Percentiles rank a stretch among this genome's conserved stretches.
phyloP scores from a whole-genome alignment of 1,284 basidiomycete species.

The Ganoderma resinaceum region DNA sequence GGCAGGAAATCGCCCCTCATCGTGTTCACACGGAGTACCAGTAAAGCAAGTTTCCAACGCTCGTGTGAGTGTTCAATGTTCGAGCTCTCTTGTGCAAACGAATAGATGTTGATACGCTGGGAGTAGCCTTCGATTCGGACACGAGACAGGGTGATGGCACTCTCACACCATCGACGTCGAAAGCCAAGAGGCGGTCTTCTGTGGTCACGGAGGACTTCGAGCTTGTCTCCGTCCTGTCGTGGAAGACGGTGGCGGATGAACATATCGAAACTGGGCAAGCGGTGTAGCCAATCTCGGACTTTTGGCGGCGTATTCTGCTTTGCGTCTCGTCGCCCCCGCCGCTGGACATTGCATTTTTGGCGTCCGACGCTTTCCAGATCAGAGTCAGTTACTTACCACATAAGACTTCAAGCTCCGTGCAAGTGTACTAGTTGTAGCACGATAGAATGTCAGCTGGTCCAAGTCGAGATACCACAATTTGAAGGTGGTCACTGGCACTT shows the following conservation, averaged over 20 bases:
- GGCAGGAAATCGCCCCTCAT: not conserved
- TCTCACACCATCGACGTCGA: not conserved
- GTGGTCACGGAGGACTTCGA: constrained; percentile 5
- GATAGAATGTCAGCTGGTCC: not conserved
- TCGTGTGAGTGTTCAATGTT: not conserved
- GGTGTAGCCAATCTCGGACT: not conserved
- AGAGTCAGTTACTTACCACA: not conserved
- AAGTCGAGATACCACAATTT: not conserved
- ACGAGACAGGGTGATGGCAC: not conserved
- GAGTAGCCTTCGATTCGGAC: constrained; percentile 13
- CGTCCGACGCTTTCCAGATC: not conserved
- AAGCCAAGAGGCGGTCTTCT: not conserved
- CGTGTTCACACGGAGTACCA: constrained; percentile 3
- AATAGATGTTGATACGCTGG: not conserved
- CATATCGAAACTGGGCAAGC: not conserved
- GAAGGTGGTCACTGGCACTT: too few species aligned
- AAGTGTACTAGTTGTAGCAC: not conserved
- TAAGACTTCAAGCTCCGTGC: not conserved
- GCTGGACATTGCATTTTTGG: not conserved
- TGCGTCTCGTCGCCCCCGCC: not conserved
- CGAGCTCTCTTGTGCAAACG: not conserved
- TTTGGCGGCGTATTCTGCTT: not conserved
- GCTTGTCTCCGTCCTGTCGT: constrained; percentile 14
- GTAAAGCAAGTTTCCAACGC: constrained; percentile 9
- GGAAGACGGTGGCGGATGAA: not conserved